Percentiles rank a stretch among this genome's conserved stretches.
phyloP scores from a whole-genome alignment of 768 basidiomycete species.

The Trametes coccinea region DNA sequence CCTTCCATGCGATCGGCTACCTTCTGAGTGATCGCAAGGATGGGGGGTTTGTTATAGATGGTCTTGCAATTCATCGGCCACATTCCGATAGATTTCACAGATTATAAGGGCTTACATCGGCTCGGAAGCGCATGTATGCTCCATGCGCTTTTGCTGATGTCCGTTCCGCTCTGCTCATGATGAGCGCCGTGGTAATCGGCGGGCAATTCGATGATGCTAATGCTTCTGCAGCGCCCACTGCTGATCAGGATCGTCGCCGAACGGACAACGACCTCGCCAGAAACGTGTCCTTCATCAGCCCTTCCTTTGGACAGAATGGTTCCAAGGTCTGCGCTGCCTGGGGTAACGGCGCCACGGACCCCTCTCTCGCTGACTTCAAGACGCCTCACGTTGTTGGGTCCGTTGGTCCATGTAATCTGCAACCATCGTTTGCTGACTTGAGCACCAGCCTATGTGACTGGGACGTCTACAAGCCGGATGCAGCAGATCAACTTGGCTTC shows the following conservation, averaged over 20 bases:
- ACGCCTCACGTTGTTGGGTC: slow-evolving; percentile 47
- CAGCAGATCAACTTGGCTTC: slow-evolving; percentile 46
- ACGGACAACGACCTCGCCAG: slow-evolving; percentile 2
- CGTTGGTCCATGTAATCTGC: slow-evolving; percentile 14
- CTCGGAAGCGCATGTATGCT: too few relatives aligned
- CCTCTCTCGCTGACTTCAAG: slow-evolving; percentile 52
- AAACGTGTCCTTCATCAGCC: slow-evolving; percentile 10
- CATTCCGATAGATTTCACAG: too few relatives aligned
- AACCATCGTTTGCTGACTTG: not conserved
- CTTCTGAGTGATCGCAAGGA: too few relatives aligned
- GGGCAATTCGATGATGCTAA: not conserved
- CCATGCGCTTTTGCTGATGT: too few relatives aligned
- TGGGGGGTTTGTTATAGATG: too few relatives aligned
- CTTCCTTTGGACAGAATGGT: slow-evolving; percentile 1
- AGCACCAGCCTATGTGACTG: slow-evolving; percentile 61
- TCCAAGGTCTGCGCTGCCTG: slow-evolving; percentile 67
- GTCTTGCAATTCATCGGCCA: too few relatives aligned
- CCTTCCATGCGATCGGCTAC: too few relatives aligned
- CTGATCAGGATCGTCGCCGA: too few relatives aligned
- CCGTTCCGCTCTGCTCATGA: too few relatives aligned
- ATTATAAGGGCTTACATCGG: too few relatives aligned
- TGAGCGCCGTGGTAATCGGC: too few relatives aligned
- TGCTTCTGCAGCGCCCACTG: not conserved
- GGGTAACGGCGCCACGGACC: slow-evolving; percentile 53
- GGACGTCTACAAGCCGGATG: slow-evolving; percentile 51